These are phyloP conservation scores for Mycosarcoma mackinlayi DNA, from an alignment of 1,284 basidiomycete species.

Conservation along the genomic window DNA sequence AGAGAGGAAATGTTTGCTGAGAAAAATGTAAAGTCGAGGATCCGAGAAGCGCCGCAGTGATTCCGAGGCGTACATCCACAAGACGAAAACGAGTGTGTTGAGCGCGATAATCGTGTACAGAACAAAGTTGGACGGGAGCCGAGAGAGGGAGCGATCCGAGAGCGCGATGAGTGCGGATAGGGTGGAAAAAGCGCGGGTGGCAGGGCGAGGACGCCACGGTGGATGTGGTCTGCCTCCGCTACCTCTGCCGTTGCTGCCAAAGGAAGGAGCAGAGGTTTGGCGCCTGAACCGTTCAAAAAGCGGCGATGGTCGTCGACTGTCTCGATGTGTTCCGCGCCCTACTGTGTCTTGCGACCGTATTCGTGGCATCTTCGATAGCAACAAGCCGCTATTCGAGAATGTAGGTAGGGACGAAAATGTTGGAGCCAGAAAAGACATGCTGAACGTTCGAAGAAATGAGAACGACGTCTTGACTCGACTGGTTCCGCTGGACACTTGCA, in stretches of 20 bases:
- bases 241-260: not conserved
- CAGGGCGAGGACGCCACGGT: too few species aligned
- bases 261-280: not conserved
- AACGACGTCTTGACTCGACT: not conserved
- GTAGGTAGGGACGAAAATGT: not conserved
- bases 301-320: slow-evolving; percentile 5
- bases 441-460: slow-evolving; percentile 24
- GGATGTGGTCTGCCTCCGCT: too few species aligned
- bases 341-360: slow-evolving; percentile 12
- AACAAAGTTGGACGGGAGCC: slow-evolving; percentile 13
- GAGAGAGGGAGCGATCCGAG: slow-evolving; percentile 9
- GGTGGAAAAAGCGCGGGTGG: not conserved
- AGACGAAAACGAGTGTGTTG: slow-evolving; percentile 48
- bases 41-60: slow-evolving; percentile 71
- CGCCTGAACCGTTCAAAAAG: slow-evolving; percentile 10
- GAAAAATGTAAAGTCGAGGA: slow-evolving; percentile 72
- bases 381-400: not conserved
- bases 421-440: not conserved
- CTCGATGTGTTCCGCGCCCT: not conserved
- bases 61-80: slow-evolving; percentile 49
- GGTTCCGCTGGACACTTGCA: not conserved
- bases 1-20: slow-evolving; percentile 78
- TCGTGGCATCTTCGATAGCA: slow-evolving; percentile 13
- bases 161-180: slow-evolving; percentile 2
- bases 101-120: slow-evolving; percentile 42